phyloP scores from a whole-genome alignment of 495 filamentous ascomycete species.

The Bacidia rubella region DNA sequence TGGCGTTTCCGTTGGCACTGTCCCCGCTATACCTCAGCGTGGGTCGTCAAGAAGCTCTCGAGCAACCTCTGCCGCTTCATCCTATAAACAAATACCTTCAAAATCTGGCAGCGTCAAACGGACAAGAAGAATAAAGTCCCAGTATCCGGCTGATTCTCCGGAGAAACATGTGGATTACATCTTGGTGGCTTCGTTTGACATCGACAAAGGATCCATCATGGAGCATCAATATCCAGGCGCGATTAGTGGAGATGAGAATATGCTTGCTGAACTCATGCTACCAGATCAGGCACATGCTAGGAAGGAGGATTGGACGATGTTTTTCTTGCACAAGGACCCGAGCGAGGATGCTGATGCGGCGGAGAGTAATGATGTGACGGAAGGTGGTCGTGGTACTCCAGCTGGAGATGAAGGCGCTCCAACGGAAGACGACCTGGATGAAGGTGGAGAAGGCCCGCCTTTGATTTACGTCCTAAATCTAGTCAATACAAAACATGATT shows the following conservation, averaged over 20 bases:
- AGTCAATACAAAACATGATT: slow-evolving; percentile 95
- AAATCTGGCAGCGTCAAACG: slow-evolving; percentile 18
- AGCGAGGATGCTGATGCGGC: slow-evolving; percentile 65
- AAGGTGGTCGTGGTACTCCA: slow-evolving; percentile 36
- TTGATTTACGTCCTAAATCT: slow-evolving; percentile 95
- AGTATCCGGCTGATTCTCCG: slow-evolving; percentile 64
- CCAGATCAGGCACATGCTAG: slow-evolving; percentile 93
- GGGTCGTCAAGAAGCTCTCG: slow-evolving; percentile 40
- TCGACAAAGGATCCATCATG: slow-evolving; percentile 92
- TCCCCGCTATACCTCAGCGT: slow-evolving; percentile 37
- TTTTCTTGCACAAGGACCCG: slow-evolving; percentile 93
- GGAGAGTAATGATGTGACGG: slow-evolving; percentile 30
- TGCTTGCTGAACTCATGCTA: slow-evolving; percentile 97
- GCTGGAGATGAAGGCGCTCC: slow-evolving; percentile 25
- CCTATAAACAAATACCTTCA: slow-evolving; percentile 24
- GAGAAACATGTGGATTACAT: slow-evolving; percentile 99
- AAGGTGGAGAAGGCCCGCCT: slow-evolving; percentile 66
- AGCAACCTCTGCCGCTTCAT: slow-evolving; percentile 30
- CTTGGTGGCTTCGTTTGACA: slow-evolving; percentile 94
- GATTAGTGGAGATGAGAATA: slow-evolving; percentile 94
- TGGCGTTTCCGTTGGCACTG: slow-evolving; percentile 44
- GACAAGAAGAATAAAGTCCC: slow-evolving; percentile 51
- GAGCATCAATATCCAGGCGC: slow-evolving; percentile 91
- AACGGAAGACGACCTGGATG: slow-evolving; percentile 30
- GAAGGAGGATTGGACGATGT: slow-evolving; percentile 97